Conservation (phyloP, 352 stramenopile genomes). For the Globisporangium yorkense region DNA sequence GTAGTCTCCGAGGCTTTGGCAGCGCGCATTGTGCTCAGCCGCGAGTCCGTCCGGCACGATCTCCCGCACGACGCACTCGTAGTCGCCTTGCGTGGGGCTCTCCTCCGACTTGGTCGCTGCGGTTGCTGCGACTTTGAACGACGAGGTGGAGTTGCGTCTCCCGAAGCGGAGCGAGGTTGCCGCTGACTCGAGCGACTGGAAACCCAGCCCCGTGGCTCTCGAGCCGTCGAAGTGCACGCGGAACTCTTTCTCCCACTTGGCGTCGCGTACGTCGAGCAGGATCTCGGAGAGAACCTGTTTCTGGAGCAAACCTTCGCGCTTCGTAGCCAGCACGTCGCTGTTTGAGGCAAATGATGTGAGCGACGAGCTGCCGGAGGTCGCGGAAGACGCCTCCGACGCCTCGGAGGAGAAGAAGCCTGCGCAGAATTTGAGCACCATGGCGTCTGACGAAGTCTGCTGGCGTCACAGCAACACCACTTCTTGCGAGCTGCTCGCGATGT, state of each 20-base stretch:
- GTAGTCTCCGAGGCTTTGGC: conserved; percentile 33
- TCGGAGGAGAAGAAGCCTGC: conserved; percentile 16
- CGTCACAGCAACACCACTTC: too few species aligned
- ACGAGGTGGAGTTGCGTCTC: not conserved
- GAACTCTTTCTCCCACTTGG: conserved; percentile 52
- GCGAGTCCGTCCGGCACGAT: conserved; percentile 32
- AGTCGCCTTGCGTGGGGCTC: conserved; percentile 3
- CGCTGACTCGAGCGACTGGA: conserved; percentile 15
- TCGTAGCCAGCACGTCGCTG: conserved; percentile 15
- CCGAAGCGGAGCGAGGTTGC: too few species aligned
- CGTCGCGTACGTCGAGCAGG: conserved; percentile 12
- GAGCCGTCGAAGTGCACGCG: conserved; percentile 47
- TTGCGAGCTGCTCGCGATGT: too few species aligned
- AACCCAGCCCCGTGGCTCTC: conserved; percentile 42
- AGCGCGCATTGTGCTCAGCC: conserved; percentile 50
- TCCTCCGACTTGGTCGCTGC: not conserved
- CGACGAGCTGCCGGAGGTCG: too few species aligned
- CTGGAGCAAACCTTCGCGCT: not conserved
- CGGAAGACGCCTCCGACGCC: not conserved
- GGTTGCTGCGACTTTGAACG: conserved; percentile 2
- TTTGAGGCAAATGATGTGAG: not conserved
- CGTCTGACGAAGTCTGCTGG: too few species aligned
- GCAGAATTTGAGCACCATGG: conserved; percentile 56
- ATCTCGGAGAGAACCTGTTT: conserved; percentile 1
- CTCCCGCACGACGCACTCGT: conserved; percentile 37